A percentile compares a stretch with the other conserved stretches of the same genome.
Evolutionary conservation across 2,329 filamentous ascomycete genomes (phyloP).

Genomic region (Tolypocladium ophioglossoides): DNA sequence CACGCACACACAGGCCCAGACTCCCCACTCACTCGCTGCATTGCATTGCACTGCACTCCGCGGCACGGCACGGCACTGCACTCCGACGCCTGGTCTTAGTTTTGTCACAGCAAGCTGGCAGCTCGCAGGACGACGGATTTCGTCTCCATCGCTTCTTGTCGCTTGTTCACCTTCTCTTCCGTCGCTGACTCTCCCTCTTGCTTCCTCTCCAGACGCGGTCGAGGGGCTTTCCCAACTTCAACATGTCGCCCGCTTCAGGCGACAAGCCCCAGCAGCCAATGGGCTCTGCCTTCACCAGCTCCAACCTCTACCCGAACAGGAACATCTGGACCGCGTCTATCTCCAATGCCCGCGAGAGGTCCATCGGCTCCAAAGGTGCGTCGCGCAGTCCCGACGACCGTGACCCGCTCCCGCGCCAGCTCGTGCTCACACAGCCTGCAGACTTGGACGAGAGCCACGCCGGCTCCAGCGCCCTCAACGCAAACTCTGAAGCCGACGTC

Average conservation of each 20-base stretch:
- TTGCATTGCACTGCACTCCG: neutral
- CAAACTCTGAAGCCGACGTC: constrained; percentile 56
- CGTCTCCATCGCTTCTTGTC: constrained; percentile 5
- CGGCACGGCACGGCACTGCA: too few species aligned
- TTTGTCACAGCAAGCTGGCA: neutral
- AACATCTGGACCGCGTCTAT: constrained; percentile 29
- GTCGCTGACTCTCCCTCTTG: constrained; percentile 10
- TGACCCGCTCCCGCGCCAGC: neutral
- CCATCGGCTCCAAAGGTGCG: constrained; percentile 38
- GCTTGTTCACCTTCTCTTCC: neutral
- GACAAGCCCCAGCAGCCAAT: constrained; percentile 23
- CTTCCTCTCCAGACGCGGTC: constrained; percentile 19
- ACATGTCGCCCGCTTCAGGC: constrained; percentile 22
- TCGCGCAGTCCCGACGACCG: neutral
- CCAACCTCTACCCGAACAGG: constrained; percentile 23
- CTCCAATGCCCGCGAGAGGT: constrained; percentile 29
- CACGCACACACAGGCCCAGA: neutral
- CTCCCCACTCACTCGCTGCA: neutral
- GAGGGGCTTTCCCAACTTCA: constrained; percentile 27
- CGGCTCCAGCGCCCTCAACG: constrained; percentile 59
- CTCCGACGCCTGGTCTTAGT: constrained; percentile 2
- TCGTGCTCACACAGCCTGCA: constrained; percentile 9
- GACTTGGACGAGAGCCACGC: constrained; percentile 35
- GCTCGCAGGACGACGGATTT: neutral
- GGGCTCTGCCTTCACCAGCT: constrained; percentile 28